A percentile compares a stretch with the other conserved stretches of the same genome.
phyloP scores from a whole-genome alignment of 148 eudicot genomes.

The Salicornia ramosissima region DNA sequence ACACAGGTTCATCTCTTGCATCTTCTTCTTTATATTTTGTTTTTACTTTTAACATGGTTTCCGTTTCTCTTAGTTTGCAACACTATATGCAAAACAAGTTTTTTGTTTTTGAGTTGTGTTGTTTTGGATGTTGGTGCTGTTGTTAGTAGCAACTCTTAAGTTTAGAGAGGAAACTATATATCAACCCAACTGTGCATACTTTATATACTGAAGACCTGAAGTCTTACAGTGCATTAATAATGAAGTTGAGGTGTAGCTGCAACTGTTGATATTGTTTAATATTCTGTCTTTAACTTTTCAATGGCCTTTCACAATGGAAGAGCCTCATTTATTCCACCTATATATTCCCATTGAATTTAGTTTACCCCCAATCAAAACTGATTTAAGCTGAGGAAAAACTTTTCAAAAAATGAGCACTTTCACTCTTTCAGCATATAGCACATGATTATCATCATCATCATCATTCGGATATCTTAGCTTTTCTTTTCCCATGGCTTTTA shows the following conservation, averaged over 20 bases:
- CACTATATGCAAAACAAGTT: too few species aligned
- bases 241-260: not conserved
- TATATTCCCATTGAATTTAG: not conserved
- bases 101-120: not conserved
- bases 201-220: constrained; percentile 8
- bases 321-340: not conserved
- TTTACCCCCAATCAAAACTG: not conserved
- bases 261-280: not conserved
- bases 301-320: not conserved
- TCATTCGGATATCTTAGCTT: too few species aligned
- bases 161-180: not conserved
- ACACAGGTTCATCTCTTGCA: constrained; percentile 45
- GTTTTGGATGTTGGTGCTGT: not conserved
- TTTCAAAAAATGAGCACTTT: too few species aligned
- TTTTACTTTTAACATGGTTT: constrained; percentile 17
- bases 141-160: not conserved
- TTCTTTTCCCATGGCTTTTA: too few species aligned
- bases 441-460: too few species aligned
- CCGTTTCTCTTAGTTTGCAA: constrained; percentile 17
- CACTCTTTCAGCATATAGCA: too few species aligned
- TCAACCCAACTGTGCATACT: not conserved
- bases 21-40: constrained; percentile 19
- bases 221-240: not conserved
- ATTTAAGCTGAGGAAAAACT: too few species aligned
- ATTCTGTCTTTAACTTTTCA: not conserved